phyloP scores from a whole-genome alignment of 177 flowering plant genomes.

The Vitis hybrid region DNA sequence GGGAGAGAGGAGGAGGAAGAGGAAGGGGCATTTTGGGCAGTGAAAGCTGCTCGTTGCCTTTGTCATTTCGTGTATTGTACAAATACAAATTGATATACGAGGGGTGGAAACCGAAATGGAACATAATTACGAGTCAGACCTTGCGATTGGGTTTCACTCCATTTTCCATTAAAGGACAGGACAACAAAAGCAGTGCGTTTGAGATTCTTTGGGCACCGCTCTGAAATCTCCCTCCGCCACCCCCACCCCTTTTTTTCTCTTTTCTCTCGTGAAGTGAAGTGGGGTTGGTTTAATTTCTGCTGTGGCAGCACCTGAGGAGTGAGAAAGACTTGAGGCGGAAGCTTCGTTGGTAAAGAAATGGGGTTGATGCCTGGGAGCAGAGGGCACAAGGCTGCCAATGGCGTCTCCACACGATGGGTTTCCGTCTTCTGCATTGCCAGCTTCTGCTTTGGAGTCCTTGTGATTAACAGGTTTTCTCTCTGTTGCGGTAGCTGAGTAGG shows the following conservation, averaged over 20 bases:
- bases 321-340: conserved; percentile 2
- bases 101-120: not conserved
- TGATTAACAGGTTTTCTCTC: conserved; percentile 58
- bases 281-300: too few species aligned
- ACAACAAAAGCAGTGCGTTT: not conserved
- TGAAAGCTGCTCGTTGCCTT: conserved; percentile 7
- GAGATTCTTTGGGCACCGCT: not conserved
- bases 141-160: not conserved
- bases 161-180: not conserved
- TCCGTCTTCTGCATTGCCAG: conserved; percentile 68
- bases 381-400: conserved; percentile 47
- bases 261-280: too few species aligned
- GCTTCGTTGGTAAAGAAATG: conserved; percentile 19
- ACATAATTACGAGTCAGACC: conserved; percentile 6
- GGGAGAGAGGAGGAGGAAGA: too few species aligned
- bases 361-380: conserved; percentile 33
- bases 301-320: too few species aligned
- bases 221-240: not conserved
- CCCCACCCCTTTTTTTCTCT: too few species aligned
- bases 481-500: conserved; percentile 4
- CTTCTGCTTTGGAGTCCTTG: conserved; percentile 68
- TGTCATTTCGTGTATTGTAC: conserved; percentile 2
- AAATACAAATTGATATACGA: not conserved
- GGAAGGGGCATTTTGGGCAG: conserved; percentile 18
- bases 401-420: conserved; percentile 68